phyloP scores from a whole-genome alignment of 192 early-diverging fungal genomes.

The Rhizophagus sp. region DNA sequence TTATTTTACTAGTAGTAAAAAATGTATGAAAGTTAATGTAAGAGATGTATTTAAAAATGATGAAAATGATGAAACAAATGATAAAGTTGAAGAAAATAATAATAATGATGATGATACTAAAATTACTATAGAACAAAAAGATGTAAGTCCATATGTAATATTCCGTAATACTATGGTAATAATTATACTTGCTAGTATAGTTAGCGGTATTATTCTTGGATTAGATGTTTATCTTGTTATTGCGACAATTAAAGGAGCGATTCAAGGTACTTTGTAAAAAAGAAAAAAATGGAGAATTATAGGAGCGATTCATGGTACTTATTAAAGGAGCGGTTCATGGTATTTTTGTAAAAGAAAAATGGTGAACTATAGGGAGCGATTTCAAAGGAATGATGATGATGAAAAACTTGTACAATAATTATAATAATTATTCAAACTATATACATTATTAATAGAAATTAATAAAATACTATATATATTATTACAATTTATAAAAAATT shows the following conservation, averaged over 20 bases:
- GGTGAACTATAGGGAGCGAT: too few species aligned
- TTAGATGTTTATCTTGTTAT: constrained; percentile 51
- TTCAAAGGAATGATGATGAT: too few species aligned
- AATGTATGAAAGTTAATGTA: constrained; percentile 51
- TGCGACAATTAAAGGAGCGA: constrained; percentile 35
- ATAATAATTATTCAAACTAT: too few species aligned
- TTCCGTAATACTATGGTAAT: constrained; percentile 42
- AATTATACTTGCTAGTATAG: constrained; percentile 34
- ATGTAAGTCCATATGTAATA: constrained; percentile 11
- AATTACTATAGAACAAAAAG: neutral
- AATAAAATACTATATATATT: too few species aligned
- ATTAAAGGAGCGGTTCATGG: too few species aligned
- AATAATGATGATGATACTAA: neutral
- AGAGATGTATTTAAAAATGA: constrained; percentile 33
- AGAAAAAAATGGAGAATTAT: too few species aligned
- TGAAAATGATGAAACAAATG: constrained; percentile 18
- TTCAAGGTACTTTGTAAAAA: constrained; percentile 21
- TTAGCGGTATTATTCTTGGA: constrained; percentile 44
- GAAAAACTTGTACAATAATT: too few species aligned
- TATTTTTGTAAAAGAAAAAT: too few species aligned
- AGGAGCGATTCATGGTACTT: too few species aligned
- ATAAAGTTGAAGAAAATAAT: neutral
- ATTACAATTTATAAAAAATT: too few species aligned
- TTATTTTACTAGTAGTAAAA: constrained; percentile 59
- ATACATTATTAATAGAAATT: too few species aligned